Base-by-base conservation (phyloP, 75 land plant species). In the Picea sitchensis region DNA sequence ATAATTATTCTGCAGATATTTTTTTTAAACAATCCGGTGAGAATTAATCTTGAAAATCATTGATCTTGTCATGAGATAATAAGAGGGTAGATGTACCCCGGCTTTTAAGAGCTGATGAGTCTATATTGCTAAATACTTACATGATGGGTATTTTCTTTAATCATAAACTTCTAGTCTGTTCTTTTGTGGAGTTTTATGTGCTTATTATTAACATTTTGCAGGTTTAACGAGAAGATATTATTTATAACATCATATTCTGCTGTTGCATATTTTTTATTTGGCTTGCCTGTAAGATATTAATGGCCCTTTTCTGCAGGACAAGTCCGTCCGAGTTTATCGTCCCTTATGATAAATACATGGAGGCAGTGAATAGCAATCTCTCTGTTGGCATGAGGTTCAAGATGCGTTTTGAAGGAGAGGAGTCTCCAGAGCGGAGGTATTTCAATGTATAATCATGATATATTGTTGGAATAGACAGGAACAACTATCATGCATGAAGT, bases 281-380 rank as follows among this genome's bases (percentile, higher is more conserved):
- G 13, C n/a, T 20, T 71, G 8, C 13, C 51, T 18, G 56, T 56
- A 71, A 71, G 26, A n/a, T 71, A 9, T 44, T 71, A 44, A 71
- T 78, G 12, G 23, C 21, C 60, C 12, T 83, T 21, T 81, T 82
- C 3, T 79, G 68, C 89, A 93, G 98, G 87, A 86, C 90, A 61
- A 90, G 96, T 75, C 92, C 96, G 21, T 80, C 98, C 20, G 96
- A 91, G 57, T 95, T 95, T 76, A 90, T 95, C n/a, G 79, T 93
- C 54, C 89, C 93, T 31, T 90, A 81, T 73, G 76, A 82, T 74
- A 87, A 88, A 67, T 95, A 86, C 73, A 78, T 81, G 82, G 87
- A 86, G 74, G 86, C 89, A 20, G 30, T 83, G 31, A 81, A 81
- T 58, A 81, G n/a, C 72, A 80, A 78, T 36, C 78, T 86, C 14